These are phyloP conservation scores for Pleurotus tuoliensis DNA, from an alignment of 768 basidiomycete species.

Conservation along the genomic window DNA sequence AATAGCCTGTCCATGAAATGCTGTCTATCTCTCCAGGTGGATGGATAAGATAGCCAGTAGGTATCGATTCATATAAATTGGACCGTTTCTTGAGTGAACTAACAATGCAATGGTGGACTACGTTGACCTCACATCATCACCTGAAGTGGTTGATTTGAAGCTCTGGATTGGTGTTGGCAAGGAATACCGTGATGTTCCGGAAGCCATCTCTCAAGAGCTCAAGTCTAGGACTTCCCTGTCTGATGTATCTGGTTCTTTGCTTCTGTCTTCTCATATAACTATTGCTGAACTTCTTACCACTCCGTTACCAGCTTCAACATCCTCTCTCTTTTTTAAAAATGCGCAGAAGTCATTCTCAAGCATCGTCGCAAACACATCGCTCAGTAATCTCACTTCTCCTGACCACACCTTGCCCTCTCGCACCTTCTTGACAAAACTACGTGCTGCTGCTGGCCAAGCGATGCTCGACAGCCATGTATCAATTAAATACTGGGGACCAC, in stretches of 20 bases:
- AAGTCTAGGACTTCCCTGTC: not conserved
- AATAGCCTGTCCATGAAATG: too few species aligned
- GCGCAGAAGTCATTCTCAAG: too few species aligned
- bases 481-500: not conserved
- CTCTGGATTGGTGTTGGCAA: not conserved
- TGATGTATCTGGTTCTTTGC: not conserved
- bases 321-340: not conserved
- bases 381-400: too few species aligned
- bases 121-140: not conserved
- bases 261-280: not conserved
- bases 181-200: not conserved
- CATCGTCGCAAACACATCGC: too few species aligned
- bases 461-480: slow-evolving; percentile 1
- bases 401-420: not conserved
- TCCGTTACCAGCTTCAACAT: not conserved
- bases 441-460: not conserved
- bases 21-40: too few species aligned
- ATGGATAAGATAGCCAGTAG: too few species aligned
- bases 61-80: too few species aligned
- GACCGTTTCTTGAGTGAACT: not conserved
- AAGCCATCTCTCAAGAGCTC: not conserved
- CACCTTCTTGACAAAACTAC: not conserved
- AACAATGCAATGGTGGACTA: not conserved
- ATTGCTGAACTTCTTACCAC: not conserved
- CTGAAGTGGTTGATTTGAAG: not conserved